These are phyloP conservation scores for Psilocybe mexicana DNA, from an alignment of 1,284 basidiomycete genomes.

Conservation along the genomic window DNA sequence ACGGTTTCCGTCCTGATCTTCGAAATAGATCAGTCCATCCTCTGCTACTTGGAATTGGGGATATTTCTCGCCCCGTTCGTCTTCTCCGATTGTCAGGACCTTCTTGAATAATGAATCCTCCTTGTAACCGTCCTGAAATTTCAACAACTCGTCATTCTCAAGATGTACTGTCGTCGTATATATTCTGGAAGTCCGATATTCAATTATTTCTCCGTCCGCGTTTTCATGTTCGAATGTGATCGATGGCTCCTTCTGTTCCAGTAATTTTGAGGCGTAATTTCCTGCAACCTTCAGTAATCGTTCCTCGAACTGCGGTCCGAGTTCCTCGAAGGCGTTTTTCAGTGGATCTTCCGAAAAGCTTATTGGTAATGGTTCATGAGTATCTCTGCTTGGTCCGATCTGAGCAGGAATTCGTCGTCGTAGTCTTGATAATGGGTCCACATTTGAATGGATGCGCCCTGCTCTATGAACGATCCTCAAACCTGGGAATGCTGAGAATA, in stretches of 20 bases:
- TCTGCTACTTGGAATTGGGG: neutral
- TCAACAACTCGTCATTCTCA: too few relatives aligned
- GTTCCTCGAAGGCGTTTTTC: slow-evolving; percentile 26
- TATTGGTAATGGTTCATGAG: slow-evolving; percentile 6
- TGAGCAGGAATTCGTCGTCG: slow-evolving; percentile 18
- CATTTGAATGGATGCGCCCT: slow-evolving; percentile 37
- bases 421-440: slow-evolving; percentile 35
- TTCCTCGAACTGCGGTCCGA: slow-evolving; percentile 31
- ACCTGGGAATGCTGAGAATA: slow-evolving; percentile 31
- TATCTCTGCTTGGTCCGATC: slow-evolving; percentile 8
- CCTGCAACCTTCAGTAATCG: slow-evolving; percentile 17
- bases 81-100: neutral
- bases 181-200: too few relatives aligned
- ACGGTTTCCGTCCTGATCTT: slow-evolving; percentile 8
- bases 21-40: slow-evolving; percentile 13
- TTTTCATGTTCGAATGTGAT: too few relatives aligned
- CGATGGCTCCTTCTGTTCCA: too few relatives aligned
- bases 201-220: too few relatives aligned
- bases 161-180: too few relatives aligned
- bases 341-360: slow-evolving; percentile 19
- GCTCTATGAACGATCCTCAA: slow-evolving; percentile 36
- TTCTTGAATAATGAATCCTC: neutral
- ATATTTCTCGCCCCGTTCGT: neutral
- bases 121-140: too few relatives aligned
- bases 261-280: too few relatives aligned